A percentile compares a stretch with the other conserved stretches of the same genome.
Evolutionary conservation across 164 flowering plant genomes (phyloP).

Genomic region (Tetrastigma voinierianum): DNA sequence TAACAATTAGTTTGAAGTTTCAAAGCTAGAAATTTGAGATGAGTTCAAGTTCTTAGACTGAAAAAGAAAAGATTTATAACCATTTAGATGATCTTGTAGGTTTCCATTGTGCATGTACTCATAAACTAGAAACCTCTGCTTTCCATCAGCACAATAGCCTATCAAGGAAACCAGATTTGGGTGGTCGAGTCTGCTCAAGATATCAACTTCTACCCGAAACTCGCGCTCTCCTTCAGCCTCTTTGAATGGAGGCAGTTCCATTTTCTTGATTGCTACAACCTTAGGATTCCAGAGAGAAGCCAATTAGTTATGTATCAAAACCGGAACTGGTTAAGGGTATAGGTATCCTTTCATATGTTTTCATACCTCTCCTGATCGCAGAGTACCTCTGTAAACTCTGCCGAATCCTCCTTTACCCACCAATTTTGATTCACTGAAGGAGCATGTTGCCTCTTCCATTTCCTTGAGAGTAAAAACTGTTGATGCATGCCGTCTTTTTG

Average conservation of each 20-base stretch:
- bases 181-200: conserved; percentile 91
- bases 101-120: conserved; percentile 90
- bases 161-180: conserved; percentile 87
- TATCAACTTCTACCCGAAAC: conserved; percentile 96
- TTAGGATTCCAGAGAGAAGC: conserved; percentile 18
- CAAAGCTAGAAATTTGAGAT: conserved; percentile 1
- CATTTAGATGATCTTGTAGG: conserved; percentile 89
- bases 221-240: conserved; percentile 95
- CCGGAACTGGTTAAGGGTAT: not conserved
- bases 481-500: conserved; percentile 64
- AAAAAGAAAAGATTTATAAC: conserved; percentile 33
- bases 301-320: not conserved
- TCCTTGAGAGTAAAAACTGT: conserved; percentile 82
- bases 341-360: not conserved
- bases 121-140: conserved; percentile 89
- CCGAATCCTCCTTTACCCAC: conserved; percentile 98
- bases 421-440: conserved; percentile 74
- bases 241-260: conserved; percentile 84
- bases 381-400: conserved; percentile 75
- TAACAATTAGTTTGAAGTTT: not conserved
- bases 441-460: conserved; percentile 90
- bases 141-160: conserved; percentile 98
- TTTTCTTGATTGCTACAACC: conserved; percentile 97
- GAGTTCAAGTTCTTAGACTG: conserved; percentile 3
- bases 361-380: conserved; percentile 87